phyloP scores from a whole-genome alignment of 345 rosid genomes.

The Gossypium ekmanianum region DNA sequence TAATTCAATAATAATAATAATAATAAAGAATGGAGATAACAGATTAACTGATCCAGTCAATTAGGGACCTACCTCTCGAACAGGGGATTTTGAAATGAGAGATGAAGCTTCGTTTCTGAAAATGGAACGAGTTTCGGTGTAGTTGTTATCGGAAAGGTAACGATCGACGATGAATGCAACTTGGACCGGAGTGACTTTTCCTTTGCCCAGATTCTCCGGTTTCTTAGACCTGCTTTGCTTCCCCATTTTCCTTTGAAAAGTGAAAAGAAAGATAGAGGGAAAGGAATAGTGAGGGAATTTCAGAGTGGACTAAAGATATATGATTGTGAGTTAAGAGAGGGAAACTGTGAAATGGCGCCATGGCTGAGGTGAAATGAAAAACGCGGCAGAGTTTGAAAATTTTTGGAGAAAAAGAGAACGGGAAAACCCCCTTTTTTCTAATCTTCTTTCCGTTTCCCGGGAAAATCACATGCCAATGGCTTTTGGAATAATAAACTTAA shows the following conservation, averaged over 20 bases:
- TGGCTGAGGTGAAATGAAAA: not conserved
- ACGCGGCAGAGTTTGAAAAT: slow-evolving; percentile 25
- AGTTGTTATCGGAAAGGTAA: slow-evolving; percentile 70
- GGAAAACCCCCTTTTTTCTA: not conserved
- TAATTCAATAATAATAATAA: too few species aligned
- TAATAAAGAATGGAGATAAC: not conserved
- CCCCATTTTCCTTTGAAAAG: slow-evolving; percentile 38
- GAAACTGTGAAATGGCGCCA: slow-evolving; percentile 10
- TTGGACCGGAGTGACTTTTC: slow-evolving; percentile 70
- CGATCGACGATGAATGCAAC: slow-evolving; percentile 83
- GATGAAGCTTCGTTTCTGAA: slow-evolving; percentile 70
- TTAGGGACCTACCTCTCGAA: slow-evolving; percentile 42
- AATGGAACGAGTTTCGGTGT: slow-evolving; percentile 46
- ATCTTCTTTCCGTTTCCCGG: too few species aligned
- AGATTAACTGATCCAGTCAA: not conserved
- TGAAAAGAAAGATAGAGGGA: not conserved
- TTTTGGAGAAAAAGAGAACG: not conserved
- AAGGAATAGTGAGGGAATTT: not conserved
- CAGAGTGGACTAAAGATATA: not conserved
- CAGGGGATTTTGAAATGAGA: slow-evolving; percentile 66
- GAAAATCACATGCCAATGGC: too few species aligned
- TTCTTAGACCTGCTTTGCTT: slow-evolving; percentile 48
- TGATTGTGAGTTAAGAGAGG: not conserved
- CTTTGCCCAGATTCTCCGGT: slow-evolving; percentile 44
- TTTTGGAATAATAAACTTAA: too few species aligned